A percentile compares a stretch with the other conserved stretches of the same genome.
phyloP scores from a whole-genome alignment of 306 rosid species.

The Acacia crassicarpa region DNA sequence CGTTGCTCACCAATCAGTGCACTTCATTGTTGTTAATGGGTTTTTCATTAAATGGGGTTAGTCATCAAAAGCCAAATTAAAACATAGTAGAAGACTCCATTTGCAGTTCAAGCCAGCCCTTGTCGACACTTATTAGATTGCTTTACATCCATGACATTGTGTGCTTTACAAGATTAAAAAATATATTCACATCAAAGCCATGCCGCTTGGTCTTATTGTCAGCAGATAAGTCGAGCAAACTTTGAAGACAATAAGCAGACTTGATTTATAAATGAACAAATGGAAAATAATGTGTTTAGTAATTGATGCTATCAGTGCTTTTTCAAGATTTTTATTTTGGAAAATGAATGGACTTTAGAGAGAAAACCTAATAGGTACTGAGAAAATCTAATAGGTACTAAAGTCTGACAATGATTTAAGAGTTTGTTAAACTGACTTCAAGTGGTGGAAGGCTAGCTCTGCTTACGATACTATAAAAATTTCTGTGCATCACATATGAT shows the following conservation, averaged over 20 bases:
- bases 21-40: neutral
- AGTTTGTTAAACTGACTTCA: neutral
- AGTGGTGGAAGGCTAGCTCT: neutral
- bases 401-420: neutral
- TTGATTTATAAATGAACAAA: neutral
- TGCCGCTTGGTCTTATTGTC: neutral
- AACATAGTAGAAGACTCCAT: neutral
- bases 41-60: neutral
- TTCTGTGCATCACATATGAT: neutral
- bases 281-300: neutral
- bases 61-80: neutral
- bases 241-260: neutral
- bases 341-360: neutral
- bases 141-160: neutral
- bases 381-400: neutral
- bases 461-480: neutral
- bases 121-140: conserved; percentile 3
- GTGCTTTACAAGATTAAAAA: neutral
- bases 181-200: conserved; percentile 3
- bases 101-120: conserved; percentile 1
- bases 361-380: neutral
- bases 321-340: neutral
- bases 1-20: neutral
- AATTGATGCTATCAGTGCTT: neutral
- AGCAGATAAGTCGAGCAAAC: conserved; percentile 17